These are phyloP conservation scores for Ganoderma leucocontextum DNA, from an alignment of 1,284 basidiomycete genomes.

Conservation along the genomic window DNA sequence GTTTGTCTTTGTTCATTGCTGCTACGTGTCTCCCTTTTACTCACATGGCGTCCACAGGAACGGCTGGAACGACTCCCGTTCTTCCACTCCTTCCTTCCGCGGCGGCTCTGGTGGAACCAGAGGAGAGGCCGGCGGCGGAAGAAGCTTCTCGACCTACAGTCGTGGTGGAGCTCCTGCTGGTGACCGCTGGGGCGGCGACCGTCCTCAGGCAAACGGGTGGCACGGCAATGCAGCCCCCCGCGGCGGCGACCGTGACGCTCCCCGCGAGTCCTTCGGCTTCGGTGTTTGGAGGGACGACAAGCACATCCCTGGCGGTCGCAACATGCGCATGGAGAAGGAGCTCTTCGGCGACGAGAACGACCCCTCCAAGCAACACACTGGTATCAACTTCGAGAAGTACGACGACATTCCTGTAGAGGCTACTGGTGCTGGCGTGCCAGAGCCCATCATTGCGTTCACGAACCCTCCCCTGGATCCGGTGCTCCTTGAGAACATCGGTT, in stretches of 20 bases:
- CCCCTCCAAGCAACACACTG: conserved; percentile 87
- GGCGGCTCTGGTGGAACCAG: conserved; percentile 49
- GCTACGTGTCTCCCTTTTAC: conserved; percentile 29
- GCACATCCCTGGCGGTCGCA: conserved; percentile 84
- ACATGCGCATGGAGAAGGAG: conserved; percentile 92
- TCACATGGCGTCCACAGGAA: conserved; percentile 50
- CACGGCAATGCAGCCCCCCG: conserved; percentile 37
- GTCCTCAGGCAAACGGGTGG: conserved; percentile 49
- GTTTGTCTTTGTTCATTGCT: conserved; percentile 48
- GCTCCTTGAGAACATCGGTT: conserved; percentile 94
- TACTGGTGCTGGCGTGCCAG: conserved; percentile 94
- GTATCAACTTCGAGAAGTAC: conserved; percentile 99
- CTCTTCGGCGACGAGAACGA: conserved; percentile 93
- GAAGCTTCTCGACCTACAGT: conserved; percentile 53
- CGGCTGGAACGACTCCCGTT: conserved; percentile 78
- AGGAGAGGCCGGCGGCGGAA: conserved; percentile 49
- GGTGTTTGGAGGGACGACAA: conserved; percentile 92
- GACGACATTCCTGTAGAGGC: conserved; percentile 99
- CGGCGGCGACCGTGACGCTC: conserved; percentile 48
- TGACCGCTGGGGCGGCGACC: conserved; percentile 56
- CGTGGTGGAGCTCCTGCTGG: conserved; percentile 47
- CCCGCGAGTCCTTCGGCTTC: conserved; percentile 67
- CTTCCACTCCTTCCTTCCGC: conserved; percentile 61
- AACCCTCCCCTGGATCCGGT: conserved; percentile 92
- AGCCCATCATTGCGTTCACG: conserved; percentile 90